Base-by-base conservation (phyloP, 768 basidiomycete species). In the Tubosaeta sp. region DNA sequence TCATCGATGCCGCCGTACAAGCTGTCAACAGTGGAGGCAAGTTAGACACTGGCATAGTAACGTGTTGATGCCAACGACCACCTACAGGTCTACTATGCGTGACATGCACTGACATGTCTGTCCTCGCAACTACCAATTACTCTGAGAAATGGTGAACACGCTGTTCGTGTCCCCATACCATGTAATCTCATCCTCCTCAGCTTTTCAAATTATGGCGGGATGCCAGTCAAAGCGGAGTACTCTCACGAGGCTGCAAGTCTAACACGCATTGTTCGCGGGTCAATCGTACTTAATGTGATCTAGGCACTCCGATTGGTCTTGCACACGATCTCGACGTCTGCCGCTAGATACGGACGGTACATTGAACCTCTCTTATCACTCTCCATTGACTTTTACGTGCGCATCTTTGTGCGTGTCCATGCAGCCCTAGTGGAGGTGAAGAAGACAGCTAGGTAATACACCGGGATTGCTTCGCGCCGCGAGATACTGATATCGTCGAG, bases 321-420 rank as follows among this genome's bases (percentile, higher is more conserved):
- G 6, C 81, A 94, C 65, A 75, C 88, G 0, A 70, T 97, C 40
- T 87, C 94, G 1, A 86, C 86, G 1, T 85, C 93, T 3, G 96
- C 96, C 2, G 81, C 87, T 21, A 80, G 94, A 61, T 98, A 98
- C 63, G 95, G 96, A 4, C 84, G 93, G 35, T 89, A 86, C 63
- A 91, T 99, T 54, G 80, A 87, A 57, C 96, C 96, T 10, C 71
- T 96, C 7, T 69, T 96, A 4, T 94, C 88, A 0, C 74, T 99
- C 29, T 95, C 92, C 14, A 95, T 99, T 62, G 96, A 99, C 61
- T 99, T 98, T 67, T 99, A 99, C 66, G 85, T 96, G 22, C 86
- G 96, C 4, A 62, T 98, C 18, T 99, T 97, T 61, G 81, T 97
- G 14, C 82, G 87, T 10, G 73, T 99, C 5, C 74, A 80, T 46